Evolutionary conservation across 2,329 filamentous ascomycete genomes (phyloP), one percentile per base, ranked within the genome.

Genomic region (Tothia fuscella): DNA sequence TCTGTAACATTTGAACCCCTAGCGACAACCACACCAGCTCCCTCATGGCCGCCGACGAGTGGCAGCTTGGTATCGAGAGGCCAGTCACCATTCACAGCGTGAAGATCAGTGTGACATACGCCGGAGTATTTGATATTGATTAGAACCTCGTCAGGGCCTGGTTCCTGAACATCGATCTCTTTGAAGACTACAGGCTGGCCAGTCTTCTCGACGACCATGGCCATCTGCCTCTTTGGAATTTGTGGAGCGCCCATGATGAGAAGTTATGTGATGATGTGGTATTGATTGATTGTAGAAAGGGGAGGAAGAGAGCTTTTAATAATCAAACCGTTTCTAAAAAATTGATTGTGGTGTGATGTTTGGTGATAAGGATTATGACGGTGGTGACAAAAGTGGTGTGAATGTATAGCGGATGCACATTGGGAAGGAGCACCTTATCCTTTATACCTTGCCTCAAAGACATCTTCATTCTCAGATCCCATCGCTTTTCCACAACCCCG

Each of bases 121-220:
- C 86, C 86, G 21, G 81, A 83, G 71, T 76, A 93, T 63, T 87
- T 87, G 72, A 93, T 75, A 66, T 93, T 89, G 66, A 94, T 69
- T 50, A 95, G 81, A 51, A 94, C 83, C 65, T 95, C 84, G 66
- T 93, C 87, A 40, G 87, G 80, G 17, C 80, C 85, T 29, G 88
- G 88, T 61, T 79, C 75, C 48, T 71, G 71, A 39, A 93, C 86
- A 51, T 83, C 80, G 54, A 95, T 89, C 65, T 80, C 73, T 68
- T 85, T 87, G 72, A 81, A 85, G 46, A 74, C 63, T 53, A 76
- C 67, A 51, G 76, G 64, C 43, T 78, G 80, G 51, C 83, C 86
- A 44, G 72, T 79, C 71, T 86, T 75, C 64, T 93, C 83, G 53
- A 91, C 71, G 52, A 96, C 84, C 65, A 91, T 83, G 39, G 89